Base-by-base conservation (phyloP, 495 filamentous ascomycete genomes). In the Tuber microsphaerosporum region DNA sequence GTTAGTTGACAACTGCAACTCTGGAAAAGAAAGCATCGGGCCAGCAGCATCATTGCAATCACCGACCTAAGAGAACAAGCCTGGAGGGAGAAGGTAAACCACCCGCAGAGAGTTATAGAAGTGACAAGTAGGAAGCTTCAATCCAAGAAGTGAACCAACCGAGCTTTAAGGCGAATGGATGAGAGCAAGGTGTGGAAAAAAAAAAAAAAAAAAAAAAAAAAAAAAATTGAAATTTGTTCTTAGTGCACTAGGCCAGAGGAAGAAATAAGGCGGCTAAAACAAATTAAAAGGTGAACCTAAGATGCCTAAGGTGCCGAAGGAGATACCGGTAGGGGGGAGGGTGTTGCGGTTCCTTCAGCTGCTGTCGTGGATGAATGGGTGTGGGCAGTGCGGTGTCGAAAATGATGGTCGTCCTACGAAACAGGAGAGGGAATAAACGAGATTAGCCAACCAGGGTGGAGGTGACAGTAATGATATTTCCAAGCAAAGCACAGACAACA, bases 401-500 rank as follows among this genome's bases (percentile, higher is more conserved):
- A 76, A 37, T 56, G 79, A 74, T 77, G 69, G 73, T 69, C 76
- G 71, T 76, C 65, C 76, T 77, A 69, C 61, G 69, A 75, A 78
- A 71, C 71, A 79, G 69, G 77, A 79, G 74, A 77, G 77, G 73
- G 73, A 79, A 80, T 75, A 71, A 80, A 80, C 71, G 79, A 71
- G 70, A 74, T 72, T 68, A 81, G 79, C 76, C 76, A 79, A 79
- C 76, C 76, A 81, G 70, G 48, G 73, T 70, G 70, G 61, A 75
- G 78, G 71, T 71, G 48, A 79, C 45, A 71, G 75, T 73, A 61
- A 75, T 74, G 72, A 75, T 72, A 70, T 44, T 73, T 73, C 77
- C 77, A 79, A 77, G 72, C 77, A 79, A 76, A 78, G 77, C 77
- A 79, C 76, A 79, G 77, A 79, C 77, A 79, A 73, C 77, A 79